Evolutionary conservation across 805 yeast species (phyloP), one percentile per base, ranked within the genome.

Genomic region (Wickerhamomyces tratensis): DNA sequence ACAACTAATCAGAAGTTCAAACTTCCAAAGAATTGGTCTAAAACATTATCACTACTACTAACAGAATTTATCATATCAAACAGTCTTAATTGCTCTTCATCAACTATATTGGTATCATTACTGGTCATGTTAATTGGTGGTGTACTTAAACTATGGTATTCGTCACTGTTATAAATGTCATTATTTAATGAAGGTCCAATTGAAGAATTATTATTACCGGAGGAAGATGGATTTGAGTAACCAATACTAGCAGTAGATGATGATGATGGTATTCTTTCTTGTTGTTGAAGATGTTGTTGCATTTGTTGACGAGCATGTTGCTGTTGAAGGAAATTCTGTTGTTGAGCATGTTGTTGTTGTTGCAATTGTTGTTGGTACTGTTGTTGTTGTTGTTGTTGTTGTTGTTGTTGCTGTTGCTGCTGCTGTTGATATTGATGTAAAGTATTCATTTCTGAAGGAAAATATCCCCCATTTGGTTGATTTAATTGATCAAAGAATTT

Each of bases 1-100:
- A 20, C 20, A 20, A 20, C 20, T 20, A 20, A 20, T 20, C 10
- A 38, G 29, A 38, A 38, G n/a, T 38, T 20, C 49, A 46, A 37
- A 43, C 49, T 46, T 4, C 72, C 62, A 53, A 79, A 77, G 49
- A 76, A 75, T 49, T 77, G 83, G 41, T 78, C 86, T 84, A 86
- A 80, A 33, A 81, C 78, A 26, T 78, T 67, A 43, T 80, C 86
- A 31, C 50, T 53, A 3, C 76, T 71, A 5, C 83, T 79, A 39
- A 79, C 73, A 54, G 75, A 82, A 51, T 71, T 74, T 46, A 82
- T 71, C 65, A 82, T 62, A 50, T 79, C 84, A 53, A 69, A 76
- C 20, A 79, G 71, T 40, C 68, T 64, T 46, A 69, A 71, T 5
- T 80, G 82, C 46, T 81, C 86, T 26, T 41, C 39, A 41, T 54